Base-by-base conservation (phyloP, 805 yeast species). In the Hanseniaspora mollemarum region DNA sequence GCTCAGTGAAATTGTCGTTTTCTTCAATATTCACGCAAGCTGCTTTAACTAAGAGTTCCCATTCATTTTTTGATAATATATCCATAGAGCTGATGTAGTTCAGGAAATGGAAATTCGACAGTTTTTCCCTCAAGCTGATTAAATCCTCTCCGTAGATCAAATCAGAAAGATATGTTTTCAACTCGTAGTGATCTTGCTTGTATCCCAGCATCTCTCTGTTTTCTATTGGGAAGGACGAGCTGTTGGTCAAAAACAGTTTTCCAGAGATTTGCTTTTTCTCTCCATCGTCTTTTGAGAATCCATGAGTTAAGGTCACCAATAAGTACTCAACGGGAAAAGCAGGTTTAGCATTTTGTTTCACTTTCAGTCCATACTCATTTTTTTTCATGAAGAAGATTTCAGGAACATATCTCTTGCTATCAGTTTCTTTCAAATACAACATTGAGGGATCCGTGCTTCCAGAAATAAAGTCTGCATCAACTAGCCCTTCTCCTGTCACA, bases 251-350 rank as follows among this genome's bases (percentile, higher is more conserved):
- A 54, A 69, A 56, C 1, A 85, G 80, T 4, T 56, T 60, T 15
- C 15, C 8, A 35, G 21, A 0, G 80, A 60, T 1, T 37, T 36
- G 8, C 13, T 35, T 19, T 7, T 35, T 32, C 8, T 55, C 55
- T n/a, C 39, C 18, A 55, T 28, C 50, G 0, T 71, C 68, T 55
- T 79, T 76, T 1, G 95, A 95, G 74, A 92, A 90, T 2, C 97
- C 96, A 64, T 92, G 97, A 4, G 94, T 81, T 55, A 90, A 67
- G 1, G 96, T 81, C 0, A 90, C 94, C 49, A 92, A 67, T 54
- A 87, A 65, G 62, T 84, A 87, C 54, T 87, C 96, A n/a, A 83
- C 87, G 1, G 96, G 96, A 63, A 87, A 85, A 22, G 92, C 83
- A 1, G 96, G 95, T 59, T 82, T 82, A 1, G 95, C 94, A 61